These are phyloP conservation scores for Trichophyton mentagrophytes DNA, from an alignment of 2,329 filamentous ascomycete species.

Conservation along the genomic window DNA sequence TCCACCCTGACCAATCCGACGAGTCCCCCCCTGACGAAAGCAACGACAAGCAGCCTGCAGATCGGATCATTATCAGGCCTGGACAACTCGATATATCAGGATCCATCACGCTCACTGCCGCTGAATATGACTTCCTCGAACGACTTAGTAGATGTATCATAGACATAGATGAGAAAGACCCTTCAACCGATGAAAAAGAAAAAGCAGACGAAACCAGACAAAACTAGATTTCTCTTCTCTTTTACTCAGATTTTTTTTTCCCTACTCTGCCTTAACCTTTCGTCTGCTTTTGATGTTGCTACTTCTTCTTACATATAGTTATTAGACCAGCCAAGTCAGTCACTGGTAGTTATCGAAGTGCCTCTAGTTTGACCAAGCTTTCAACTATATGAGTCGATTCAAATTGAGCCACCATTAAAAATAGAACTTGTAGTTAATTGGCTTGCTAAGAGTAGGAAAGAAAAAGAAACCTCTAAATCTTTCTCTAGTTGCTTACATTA, in stretches of 20 bases:
- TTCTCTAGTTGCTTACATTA: no score
- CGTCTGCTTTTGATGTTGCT: neutral
- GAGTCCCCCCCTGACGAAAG: neutral
- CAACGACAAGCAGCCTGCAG: slow-evolving; percentile 14
- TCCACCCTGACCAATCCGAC: neutral
- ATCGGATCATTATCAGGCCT: slow-evolving; percentile 18
- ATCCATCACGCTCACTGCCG: slow-evolving; percentile 22
- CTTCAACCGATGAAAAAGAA: neutral
- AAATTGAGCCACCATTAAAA: no score
- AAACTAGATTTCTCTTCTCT: neutral
- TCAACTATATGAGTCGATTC: no score
- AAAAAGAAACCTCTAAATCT: no score
- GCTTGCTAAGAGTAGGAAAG: no score
- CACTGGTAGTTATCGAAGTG: no score
- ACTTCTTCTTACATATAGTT: neutral
- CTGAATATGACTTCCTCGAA: slow-evolving; percentile 23
- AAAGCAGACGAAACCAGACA: neutral
- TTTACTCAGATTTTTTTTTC: no score
- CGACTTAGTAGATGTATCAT: slow-evolving; percentile 24
- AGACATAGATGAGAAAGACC: slow-evolving; percentile 5
- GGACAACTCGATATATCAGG: slow-evolving; percentile 24
- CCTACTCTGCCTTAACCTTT: neutral
- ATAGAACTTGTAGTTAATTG: no score
- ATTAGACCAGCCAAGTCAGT: no score
- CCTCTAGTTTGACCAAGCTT: no score